Evolutionary conservation across 2,329 filamentous ascomycete genomes (phyloP), one percentile per base, ranked within the genome.

Genomic region (Phialophora expanda): DNA sequence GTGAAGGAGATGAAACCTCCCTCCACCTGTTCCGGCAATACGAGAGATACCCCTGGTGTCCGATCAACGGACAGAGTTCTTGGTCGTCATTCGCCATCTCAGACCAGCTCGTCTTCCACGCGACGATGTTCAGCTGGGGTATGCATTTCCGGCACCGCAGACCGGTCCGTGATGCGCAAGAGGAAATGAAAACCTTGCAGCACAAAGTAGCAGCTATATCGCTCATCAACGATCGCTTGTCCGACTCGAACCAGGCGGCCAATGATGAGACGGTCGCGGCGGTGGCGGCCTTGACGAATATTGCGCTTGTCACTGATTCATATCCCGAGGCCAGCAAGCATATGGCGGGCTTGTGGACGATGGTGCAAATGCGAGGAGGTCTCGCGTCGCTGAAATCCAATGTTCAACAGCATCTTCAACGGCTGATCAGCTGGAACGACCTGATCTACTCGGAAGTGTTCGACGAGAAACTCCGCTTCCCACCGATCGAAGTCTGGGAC

Each of bases 391-490:
- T 66, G 3, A 20, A n/a, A 14, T 60, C 55, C n/a, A 56, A 48
- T 3, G 51, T 69, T 9, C 64, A 61, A 38, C 55, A 63, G 20
- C 66, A 66, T 32, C 41, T 69, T 12, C 54, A 57, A 38, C 34
- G 66, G n/a, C 61, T 66, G 56, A 62, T 69, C 41, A 69, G 66
- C 20, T 66, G 46, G 53, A 66, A 66, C 55, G 64, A 66, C 44
- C 32, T 69, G 44, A 62, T 66, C 22, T 69, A 69, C 44, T 66
- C 66, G 20, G 61, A 69, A n/a, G 55, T 69, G 5, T 66, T 61
- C 32, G 57, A 69, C 38, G 61, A 62, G n/a, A 44, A 55, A 55
- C 41, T 66, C 24, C 60, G 38, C 11, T 58, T 66, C 41, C 61
- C 64, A 32, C 59, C 61, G 12, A 61, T 64, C 22, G 56, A 64